These are phyloP conservation scores for Rhodotorula glutinis DNA, from an alignment of 1,284 basidiomycete species.

Conservation along the genomic window DNA sequence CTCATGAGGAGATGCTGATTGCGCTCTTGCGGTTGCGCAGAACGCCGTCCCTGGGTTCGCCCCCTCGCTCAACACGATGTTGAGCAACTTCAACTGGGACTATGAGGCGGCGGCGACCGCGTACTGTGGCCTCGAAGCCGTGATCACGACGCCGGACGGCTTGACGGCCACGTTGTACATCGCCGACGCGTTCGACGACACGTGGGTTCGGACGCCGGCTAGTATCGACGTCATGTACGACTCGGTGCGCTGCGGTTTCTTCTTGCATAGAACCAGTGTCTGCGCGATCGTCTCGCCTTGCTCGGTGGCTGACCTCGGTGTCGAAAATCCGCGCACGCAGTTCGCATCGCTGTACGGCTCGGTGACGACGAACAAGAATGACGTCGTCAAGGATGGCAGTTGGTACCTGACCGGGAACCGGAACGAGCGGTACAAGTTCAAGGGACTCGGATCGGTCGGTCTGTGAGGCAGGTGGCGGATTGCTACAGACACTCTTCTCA, in stretches of 20 bases:
- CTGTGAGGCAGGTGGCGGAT: not conserved
- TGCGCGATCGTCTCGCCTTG: too few species aligned
- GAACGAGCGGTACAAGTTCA: constrained; percentile 11
- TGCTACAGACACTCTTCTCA: too few species aligned
- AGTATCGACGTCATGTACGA: constrained; percentile 32
- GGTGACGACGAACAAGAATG: constrained; percentile 31
- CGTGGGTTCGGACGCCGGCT: constrained; percentile 32
- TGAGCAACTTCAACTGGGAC: constrained; percentile 24
- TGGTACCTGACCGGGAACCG: constrained; percentile 33
- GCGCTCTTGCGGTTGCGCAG: too few species aligned
- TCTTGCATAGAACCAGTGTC: too few species aligned
- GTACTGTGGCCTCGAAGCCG: constrained; percentile 32
- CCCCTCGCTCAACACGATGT: constrained; percentile 36
- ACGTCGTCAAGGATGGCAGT: constrained; percentile 20
- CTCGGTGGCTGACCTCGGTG: too few species aligned
- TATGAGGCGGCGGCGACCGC: constrained; percentile 17
- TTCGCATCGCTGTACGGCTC: constrained; percentile 22
- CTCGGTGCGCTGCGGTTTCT: too few species aligned
- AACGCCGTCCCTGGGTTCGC: constrained; percentile 32
- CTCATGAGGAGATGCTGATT: too few species aligned
- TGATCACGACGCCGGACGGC: constrained; percentile 26
- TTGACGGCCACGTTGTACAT: constrained; percentile 17
- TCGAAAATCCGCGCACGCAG: not conserved
- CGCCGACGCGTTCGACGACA: constrained; percentile 34
- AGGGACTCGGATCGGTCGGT: constrained; percentile 6